phyloP scores from a whole-genome alignment of 306 rosid genomes.

The Vicia faba region DNA sequence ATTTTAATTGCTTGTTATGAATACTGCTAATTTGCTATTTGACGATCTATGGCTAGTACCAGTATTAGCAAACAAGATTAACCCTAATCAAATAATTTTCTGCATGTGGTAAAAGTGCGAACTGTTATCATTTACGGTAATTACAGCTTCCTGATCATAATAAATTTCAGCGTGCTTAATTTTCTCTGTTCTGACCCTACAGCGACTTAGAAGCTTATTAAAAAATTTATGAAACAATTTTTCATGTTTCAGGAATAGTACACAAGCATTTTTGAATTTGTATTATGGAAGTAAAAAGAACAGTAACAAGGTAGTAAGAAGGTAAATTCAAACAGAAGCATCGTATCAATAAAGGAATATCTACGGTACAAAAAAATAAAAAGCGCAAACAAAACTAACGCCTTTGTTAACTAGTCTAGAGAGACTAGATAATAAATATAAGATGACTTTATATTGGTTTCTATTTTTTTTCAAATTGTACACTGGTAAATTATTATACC shows the following conservation, averaged over 20 bases:
- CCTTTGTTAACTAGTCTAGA: too few species aligned
- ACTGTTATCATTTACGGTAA: constrained; percentile 24
- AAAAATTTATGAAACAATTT: background rate
- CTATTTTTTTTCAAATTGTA: too few species aligned
- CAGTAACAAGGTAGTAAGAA: background rate
- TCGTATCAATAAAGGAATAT: too few species aligned
- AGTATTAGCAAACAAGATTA: constrained; percentile 6
- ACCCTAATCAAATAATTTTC: background rate
- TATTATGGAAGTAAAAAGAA: background rate
- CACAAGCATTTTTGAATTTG: background rate
- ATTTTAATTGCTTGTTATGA: constrained; percentile 3
- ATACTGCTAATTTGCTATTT: background rate
- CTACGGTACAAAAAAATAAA: too few species aligned
- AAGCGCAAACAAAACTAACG: too few species aligned
- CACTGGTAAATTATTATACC: too few species aligned
- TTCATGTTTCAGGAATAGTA: background rate
- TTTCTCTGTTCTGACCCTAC: background rate
- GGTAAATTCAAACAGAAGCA: background rate
- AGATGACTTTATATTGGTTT: too few species aligned
- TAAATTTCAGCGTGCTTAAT: constrained; percentile 39
- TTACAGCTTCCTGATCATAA: constrained; percentile 24
- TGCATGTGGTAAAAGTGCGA: constrained; percentile 6
- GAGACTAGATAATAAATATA: too few species aligned
- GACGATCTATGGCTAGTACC: constrained; percentile 12
- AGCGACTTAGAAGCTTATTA: background rate